These are phyloP conservation scores for Nicotiana otophora DNA, from an alignment of 257 asterid species.

Conservation along the genomic window DNA sequence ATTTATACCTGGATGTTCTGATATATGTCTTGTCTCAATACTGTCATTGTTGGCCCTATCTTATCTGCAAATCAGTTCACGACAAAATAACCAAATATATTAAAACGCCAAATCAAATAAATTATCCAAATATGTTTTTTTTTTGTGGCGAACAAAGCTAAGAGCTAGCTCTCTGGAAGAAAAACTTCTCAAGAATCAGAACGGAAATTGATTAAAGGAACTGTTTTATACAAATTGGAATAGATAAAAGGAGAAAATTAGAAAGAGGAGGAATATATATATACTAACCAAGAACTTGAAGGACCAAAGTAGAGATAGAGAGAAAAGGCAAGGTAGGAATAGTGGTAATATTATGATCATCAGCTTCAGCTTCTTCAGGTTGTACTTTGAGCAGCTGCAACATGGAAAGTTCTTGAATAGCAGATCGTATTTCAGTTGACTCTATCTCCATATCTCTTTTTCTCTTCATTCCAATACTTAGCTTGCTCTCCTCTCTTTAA, in stretches of 20 bases:
- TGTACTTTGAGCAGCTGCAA: conserved; percentile 27
- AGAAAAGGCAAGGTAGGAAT: conserved; percentile 72
- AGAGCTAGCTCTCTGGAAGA: background rate
- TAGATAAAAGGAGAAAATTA: background rate
- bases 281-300: conserved; percentile 78
- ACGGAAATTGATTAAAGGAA: no score
- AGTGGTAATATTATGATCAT: background rate
- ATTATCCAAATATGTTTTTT: background rate
- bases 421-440: conserved; percentile 58
- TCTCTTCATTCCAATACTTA: conserved; percentile 53
- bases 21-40: conserved; percentile 75
- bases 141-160: no score
- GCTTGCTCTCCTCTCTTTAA: background rate
- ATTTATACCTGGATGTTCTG: conserved; percentile 63
- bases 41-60: conserved; percentile 97
- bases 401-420: conserved; percentile 58
- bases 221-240: background rate
- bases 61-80: conserved; percentile 51
- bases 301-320: conserved; percentile 53
- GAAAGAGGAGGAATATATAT: no score
- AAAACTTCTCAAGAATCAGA: background rate
- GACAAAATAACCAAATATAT: background rate
- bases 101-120: background rate
- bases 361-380: conserved; percentile 9
- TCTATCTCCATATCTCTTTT: conserved; percentile 46